Conservation (phyloP, 148 eudicot genomes). For the Vaccinium corymbosum region DNA sequence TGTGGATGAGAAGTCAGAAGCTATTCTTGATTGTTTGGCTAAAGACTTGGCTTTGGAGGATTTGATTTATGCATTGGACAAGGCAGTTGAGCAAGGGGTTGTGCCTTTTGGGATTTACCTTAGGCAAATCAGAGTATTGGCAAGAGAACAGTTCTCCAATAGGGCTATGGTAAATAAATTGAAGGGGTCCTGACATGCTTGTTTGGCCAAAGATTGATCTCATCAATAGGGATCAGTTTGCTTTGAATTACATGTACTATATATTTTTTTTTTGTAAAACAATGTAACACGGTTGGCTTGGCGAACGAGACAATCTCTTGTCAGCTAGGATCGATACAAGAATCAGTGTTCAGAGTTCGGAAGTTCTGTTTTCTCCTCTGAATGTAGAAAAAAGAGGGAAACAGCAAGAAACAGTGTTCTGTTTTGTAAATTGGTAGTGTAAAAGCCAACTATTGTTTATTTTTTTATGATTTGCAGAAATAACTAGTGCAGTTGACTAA, state of each 20-base stretch:
- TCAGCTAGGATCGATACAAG: background rate
- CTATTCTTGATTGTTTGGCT: constrained; percentile 28
- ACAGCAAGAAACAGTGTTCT: background rate
- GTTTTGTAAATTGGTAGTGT: background rate
- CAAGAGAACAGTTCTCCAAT: constrained; percentile 42
- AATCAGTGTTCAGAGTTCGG: too few relatives aligned
- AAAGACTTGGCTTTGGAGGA: constrained; percentile 43
- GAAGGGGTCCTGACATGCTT: constrained; percentile 13
- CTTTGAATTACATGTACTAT: background rate
- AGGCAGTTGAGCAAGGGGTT: constrained; percentile 36
- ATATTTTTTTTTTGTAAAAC: background rate
- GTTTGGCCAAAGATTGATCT: constrained; percentile 6
- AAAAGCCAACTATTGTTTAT: background rate
- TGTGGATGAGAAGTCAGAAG: constrained; percentile 25
- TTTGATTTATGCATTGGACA: constrained; percentile 42
- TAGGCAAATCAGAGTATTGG: constrained; percentile 37
- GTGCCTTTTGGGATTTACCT: constrained; percentile 34
- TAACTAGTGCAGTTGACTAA: background rate
- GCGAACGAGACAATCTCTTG: background rate
- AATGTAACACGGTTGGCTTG: background rate
- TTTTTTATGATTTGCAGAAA: background rate
- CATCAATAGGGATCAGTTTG: background rate
- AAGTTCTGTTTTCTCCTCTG: too few relatives aligned
- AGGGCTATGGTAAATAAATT: constrained; percentile 23
- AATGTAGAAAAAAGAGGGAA: too few relatives aligned